phyloP scores from a whole-genome alignment of 2,329 filamentous ascomycete species.

The Arthrobotrys sphaeroides region DNA sequence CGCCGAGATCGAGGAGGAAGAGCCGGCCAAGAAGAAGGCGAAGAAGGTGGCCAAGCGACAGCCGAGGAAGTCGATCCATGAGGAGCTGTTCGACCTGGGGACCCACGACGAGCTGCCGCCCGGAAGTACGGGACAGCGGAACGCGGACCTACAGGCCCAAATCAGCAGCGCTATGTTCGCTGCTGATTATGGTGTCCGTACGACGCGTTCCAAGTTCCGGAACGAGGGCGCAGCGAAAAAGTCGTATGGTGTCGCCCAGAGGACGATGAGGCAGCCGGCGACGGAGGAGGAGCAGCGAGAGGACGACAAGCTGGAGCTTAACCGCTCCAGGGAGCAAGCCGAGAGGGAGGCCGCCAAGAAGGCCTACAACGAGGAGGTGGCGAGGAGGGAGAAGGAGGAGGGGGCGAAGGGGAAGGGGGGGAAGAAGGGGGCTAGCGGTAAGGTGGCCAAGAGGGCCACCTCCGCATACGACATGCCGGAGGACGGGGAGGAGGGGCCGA shows the following conservation, averaged over 20 bases:
- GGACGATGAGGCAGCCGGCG: slow-evolving; percentile 47
- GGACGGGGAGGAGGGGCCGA: slow-evolving; percentile 36
- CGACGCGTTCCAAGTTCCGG: slow-evolving; percentile 46
- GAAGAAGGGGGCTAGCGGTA: slow-evolving; percentile 13
- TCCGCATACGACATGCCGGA: slow-evolving; percentile 22
- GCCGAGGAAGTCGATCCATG: background rate
- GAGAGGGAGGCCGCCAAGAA: slow-evolving; percentile 10
- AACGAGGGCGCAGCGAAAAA: slow-evolving; percentile 47
- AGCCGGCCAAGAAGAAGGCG: slow-evolving; percentile 25
- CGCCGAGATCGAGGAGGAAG: slow-evolving; percentile 43
- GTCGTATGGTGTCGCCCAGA: slow-evolving; percentile 42
- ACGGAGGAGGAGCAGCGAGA: slow-evolving; percentile 41
- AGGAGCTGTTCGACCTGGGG: background rate
- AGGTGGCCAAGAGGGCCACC: slow-evolving; percentile 9
- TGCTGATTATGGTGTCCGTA: slow-evolving; percentile 47
- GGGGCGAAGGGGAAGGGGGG: background rate
- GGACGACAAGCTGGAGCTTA: slow-evolving; percentile 42
- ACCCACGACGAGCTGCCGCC: background rate
- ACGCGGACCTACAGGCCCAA: slow-evolving; percentile 36
- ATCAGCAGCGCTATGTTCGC: slow-evolving; percentile 38
- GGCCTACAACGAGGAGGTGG: background rate
- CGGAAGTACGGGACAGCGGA: background rate
- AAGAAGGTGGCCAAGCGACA: slow-evolving; percentile 13
- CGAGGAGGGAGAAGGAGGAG: slow-evolving; percentile 22
- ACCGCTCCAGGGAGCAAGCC: slow-evolving; percentile 22